These are phyloP conservation scores for Sporothrix protearum DNA, from an alignment of 2,329 filamentous ascomycete genomes.

Conservation along the genomic window DNA sequence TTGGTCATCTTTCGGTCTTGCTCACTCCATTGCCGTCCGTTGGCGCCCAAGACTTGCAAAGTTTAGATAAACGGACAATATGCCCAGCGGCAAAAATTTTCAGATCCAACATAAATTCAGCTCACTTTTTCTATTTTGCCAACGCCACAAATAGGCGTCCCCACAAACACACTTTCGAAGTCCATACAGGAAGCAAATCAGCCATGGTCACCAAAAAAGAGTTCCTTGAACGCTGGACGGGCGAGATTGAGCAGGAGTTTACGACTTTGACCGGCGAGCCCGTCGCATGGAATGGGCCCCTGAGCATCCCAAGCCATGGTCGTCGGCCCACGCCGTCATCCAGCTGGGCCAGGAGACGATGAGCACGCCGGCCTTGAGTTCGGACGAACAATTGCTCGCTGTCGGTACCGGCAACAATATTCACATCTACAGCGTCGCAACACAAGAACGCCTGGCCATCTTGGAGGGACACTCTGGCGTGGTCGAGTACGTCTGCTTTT, in stretches of 20 bases:
- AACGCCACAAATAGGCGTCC: not conserved
- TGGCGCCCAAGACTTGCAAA: no score
- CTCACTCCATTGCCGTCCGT: not conserved
- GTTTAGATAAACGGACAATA: not conserved
- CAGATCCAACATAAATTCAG: not conserved
- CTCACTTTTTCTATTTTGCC: not conserved
- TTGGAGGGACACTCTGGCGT: not conserved
- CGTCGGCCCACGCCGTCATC: not conserved
- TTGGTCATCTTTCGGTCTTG: not conserved
- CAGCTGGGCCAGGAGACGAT: not conserved
- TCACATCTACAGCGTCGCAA: not conserved
- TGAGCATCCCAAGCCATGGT: not conserved
- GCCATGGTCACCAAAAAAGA: not conserved
- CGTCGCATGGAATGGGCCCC: not conserved
- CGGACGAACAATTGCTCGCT: not conserved
- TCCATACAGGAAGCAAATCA: no score
- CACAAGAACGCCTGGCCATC: not conserved
- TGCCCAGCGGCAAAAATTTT: not conserved
- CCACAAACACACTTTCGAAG: not conserved
- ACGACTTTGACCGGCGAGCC: not conserved
- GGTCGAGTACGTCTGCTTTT: not conserved
- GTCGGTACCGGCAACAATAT: not conserved
- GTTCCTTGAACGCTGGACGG: not conserved
- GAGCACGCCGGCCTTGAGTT: not conserved
- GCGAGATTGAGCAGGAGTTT: not conserved